Conservation (phyloP, 2,329 filamentous ascomycete species). For the Fusarium falciforme region DNA sequence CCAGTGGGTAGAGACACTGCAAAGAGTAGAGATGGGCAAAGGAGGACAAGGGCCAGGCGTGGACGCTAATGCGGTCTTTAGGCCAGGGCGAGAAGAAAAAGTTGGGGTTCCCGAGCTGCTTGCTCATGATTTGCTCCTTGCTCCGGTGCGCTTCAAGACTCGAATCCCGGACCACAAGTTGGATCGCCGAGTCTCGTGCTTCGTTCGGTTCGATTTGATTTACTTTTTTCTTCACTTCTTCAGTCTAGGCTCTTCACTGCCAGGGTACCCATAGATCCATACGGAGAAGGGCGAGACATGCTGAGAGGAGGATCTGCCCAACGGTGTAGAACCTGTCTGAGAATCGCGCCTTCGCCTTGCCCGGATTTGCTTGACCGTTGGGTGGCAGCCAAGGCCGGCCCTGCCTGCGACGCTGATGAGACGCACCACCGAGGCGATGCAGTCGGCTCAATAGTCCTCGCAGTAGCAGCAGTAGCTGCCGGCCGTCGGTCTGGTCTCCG, state of each 20-base stretch:
- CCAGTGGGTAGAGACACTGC: neutral
- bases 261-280: neutral
- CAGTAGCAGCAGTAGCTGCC: slow-evolving; percentile 4
- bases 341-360: neutral
- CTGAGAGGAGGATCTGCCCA: neutral
- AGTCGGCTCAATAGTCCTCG: neutral
- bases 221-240: slow-evolving; percentile 2
- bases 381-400: neutral
- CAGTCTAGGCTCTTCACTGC: neutral
- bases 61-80: slow-evolving; percentile 26
- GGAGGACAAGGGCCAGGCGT: neutral
- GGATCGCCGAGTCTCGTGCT: slow-evolving; percentile 6
- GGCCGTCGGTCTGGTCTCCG: neutral
- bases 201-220: slow-evolving; percentile 5
- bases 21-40: slow-evolving; percentile 8
- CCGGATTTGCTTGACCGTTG: slow-evolving; percentile 4
- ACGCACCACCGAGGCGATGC: slow-evolving; percentile 11
- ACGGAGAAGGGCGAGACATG: slow-evolving; percentile 13
- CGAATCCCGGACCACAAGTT: slow-evolving; percentile 1
- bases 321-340: neutral
- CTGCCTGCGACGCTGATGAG: slow-evolving; percentile 6
- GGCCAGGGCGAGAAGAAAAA: slow-evolving; percentile 33
- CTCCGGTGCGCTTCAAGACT: neutral
- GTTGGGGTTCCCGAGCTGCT: slow-evolving; percentile 31
- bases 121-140: neutral